These are phyloP conservation scores for Linum usitatissimum DNA, from an alignment of 345 rosid genomes.

Conservation along the genomic window DNA sequence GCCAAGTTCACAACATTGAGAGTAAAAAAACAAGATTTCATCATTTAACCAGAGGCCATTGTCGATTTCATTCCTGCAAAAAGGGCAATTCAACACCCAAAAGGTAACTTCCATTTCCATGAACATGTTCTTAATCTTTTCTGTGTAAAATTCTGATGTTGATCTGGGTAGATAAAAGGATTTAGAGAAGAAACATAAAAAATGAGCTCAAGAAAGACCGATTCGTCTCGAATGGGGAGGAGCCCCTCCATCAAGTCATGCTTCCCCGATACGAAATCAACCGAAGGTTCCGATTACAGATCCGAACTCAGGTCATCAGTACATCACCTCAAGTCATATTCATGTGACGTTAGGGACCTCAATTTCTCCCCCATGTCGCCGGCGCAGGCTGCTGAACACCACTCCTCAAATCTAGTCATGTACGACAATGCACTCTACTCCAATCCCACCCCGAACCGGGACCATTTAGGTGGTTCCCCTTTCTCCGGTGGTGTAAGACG, in stretches of 20 bases:
- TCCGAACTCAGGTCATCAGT: background rate
- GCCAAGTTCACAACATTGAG: no score
- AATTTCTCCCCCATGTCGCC: background rate
- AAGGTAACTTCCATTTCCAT: no score
- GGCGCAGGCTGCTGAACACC: background rate
- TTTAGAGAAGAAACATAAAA: background rate
- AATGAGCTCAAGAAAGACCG: background rate
- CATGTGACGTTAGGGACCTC: background rate
- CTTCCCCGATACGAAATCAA: constrained; percentile 4
- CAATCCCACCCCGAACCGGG: background rate
- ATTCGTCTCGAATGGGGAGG: background rate
- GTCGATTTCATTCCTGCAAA: background rate
- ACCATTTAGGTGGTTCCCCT: background rate
- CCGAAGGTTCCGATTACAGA: background rate
- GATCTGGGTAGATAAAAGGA: background rate
- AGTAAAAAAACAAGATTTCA: no score
- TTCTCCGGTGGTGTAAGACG: background rate
- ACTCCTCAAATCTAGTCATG: background rate
- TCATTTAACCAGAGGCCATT: no score
- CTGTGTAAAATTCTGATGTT: background rate
- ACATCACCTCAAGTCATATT: background rate
- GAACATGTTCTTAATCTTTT: no score
- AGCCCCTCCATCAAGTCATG: constrained; percentile 7
- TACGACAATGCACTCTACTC: constrained; percentile 3
- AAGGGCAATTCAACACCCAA: background rate